Evolutionary conservation across 1,139 yeast genomes (phyloP), one percentile per base, ranked within the genome.

Genomic region (Suhomyces terraborum): DNA sequence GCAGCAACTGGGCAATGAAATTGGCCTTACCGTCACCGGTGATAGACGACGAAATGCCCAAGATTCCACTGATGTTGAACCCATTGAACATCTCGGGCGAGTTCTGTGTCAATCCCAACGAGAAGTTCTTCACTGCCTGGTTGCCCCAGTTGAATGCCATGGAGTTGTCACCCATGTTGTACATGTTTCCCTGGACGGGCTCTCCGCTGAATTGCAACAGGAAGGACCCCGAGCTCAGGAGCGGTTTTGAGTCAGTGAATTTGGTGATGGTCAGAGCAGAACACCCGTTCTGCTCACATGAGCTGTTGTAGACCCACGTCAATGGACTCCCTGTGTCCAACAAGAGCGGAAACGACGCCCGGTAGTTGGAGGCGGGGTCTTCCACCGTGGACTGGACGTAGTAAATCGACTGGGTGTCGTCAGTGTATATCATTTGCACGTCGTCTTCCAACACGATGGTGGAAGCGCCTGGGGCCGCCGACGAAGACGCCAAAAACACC

Each of bases 261-360:
- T 55, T 61, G 28, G 44, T 41, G 7, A 58, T 48, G 13, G 45
- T 38, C 2, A 41, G 16, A 27, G 59, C 53, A 3, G 58, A 42
- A 54, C 88, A 82, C 1, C 79, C 69, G 10, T 54, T 47, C 23
- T 71, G 67, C 0, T 63, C 58, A 61, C 88, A 82, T 36, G 73
- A 62, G 1, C 67, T 56, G 37, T 80, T 80, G 54, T 79, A 80
- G 3, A 82, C 69, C 88, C 88, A 82, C 2, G 82, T 59, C 45
- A 80, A 75, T 27, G 82, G 79, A 26, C 84, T 79, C 2, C 86
- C 88, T 0, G 88, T 82, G 55, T 82, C 88, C 20, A 82, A 62
- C 13, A 82, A 67, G 32, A 82, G 61, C 6, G 78, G 77, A 53
- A 73, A 80, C 14, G 32, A 14, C 23, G 62, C 63, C 24, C 59